Conservation (phyloP, 2,329 filamentous ascomycete genomes). For the Monilinia laxa region DNA sequence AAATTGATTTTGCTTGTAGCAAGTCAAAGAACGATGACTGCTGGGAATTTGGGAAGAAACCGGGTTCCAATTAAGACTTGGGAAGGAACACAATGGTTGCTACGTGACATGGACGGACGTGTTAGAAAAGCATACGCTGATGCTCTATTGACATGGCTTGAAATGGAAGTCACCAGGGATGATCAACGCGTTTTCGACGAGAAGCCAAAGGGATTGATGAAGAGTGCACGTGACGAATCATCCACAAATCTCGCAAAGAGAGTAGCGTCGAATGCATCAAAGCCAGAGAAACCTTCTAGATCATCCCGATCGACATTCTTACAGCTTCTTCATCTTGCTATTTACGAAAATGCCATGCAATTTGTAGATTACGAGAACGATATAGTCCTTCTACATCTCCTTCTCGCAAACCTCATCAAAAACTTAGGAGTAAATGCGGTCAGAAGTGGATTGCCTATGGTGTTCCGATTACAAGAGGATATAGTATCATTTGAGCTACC, state of each 20-base stretch:
- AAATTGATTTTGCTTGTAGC: conserved; percentile 81
- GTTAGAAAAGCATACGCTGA: conserved; percentile 86
- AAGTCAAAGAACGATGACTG: conserved; percentile 62
- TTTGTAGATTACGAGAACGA: conserved; percentile 71
- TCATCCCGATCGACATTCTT: conserved; percentile 57
- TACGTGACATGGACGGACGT: conserved; percentile 73
- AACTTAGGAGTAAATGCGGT: conserved; percentile 80
- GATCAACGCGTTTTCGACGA: conserved; percentile 65
- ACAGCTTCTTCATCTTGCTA: conserved; percentile 75
- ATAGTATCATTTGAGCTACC: conserved; percentile 66
- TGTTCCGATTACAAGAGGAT: conserved; percentile 84
- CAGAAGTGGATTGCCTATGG: conserved; percentile 80
- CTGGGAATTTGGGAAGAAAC: conserved; percentile 67
- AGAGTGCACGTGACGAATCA: conserved; percentile 36
- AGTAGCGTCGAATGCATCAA: conserved; percentile 66
- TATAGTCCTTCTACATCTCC: conserved; percentile 71
- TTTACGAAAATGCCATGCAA: conserved; percentile 86
- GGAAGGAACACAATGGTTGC: conserved; percentile 94
- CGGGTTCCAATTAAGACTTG: conserved; percentile 78
- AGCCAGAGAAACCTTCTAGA: conserved; percentile 39
- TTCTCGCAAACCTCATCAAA: conserved; percentile 71
- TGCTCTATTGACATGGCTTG: conserved; percentile 79
- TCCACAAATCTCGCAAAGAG: conserved; percentile 46
- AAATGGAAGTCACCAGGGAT: conserved; percentile 68
- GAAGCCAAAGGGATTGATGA: conserved; percentile 46